Conservation (phyloP, 192 early-diverging fungal species). For the Backusella tuberculispora region DNA sequence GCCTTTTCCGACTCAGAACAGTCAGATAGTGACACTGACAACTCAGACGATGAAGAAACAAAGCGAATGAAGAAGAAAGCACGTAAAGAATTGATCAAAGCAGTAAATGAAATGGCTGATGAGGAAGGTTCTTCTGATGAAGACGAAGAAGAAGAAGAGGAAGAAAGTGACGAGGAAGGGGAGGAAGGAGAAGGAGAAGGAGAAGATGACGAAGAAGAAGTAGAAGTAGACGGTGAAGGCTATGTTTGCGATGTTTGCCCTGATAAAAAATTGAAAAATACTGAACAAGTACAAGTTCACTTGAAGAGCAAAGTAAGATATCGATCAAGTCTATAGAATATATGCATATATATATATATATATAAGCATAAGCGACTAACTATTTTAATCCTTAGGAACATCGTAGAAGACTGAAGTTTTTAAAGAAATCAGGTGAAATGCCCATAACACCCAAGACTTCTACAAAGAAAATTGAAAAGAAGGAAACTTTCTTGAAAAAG, state of each 20-base stretch:
- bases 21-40: conserved; percentile 14
- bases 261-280: conserved; percentile 28
- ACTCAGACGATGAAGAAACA: conserved; percentile 24
- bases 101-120: conserved; percentile 12
- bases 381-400: conserved; percentile 12
- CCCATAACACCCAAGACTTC: conserved; percentile 3
- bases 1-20: conserved; percentile 34
- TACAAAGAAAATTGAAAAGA: conserved; percentile 2
- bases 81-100: not conserved
- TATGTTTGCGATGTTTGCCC: conserved; percentile 38
- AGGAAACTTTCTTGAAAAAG: conserved; percentile 13
- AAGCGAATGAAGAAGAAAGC: not conserved
- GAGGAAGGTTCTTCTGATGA: not conserved
- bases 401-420: conserved; percentile 19
- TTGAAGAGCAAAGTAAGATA: conserved; percentile 33
- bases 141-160: conserved; percentile 20
- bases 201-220: conserved; percentile 19
- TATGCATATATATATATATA: not conserved
- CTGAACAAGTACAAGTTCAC: conserved; percentile 31
- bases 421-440: conserved; percentile 21
- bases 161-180: not conserved
- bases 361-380: not conserved
- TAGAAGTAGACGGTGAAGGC: conserved; percentile 15
- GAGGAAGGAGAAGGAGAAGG: conserved; percentile 19
- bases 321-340: no score